Percentiles rank a stretch among this genome's conserved stretches.
Evolutionary conservation across 2,329 filamentous ascomycete genomes (phyloP).

Genomic region (Daldinia eschscholtzii): DNA sequence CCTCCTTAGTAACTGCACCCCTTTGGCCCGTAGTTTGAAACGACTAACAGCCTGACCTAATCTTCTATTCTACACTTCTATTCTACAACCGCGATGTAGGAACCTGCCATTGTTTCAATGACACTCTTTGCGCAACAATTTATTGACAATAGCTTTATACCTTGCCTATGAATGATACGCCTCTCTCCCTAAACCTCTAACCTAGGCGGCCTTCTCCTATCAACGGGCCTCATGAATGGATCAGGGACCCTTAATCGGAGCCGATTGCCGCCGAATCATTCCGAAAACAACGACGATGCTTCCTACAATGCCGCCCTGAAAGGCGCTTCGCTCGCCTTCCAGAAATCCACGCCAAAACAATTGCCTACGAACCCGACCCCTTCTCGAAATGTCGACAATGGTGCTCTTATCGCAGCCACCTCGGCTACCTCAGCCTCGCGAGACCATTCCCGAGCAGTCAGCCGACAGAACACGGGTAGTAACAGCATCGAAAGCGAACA

Average conservation of each 20-base stretch:
- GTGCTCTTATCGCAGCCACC: conserved; percentile 61
- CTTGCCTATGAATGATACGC: conserved; percentile 39
- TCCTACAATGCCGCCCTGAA: conserved; percentile 59
- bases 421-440: conserved; percentile 59
- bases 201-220: conserved; percentile 36
- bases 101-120: neutral
- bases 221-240: conserved; percentile 48
- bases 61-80: conserved; percentile 6
- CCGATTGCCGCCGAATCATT: conserved; percentile 48
- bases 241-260: conserved; percentile 45
- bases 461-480: conserved; percentile 57
- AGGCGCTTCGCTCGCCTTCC: conserved; percentile 69
- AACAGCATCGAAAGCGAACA: conserved; percentile 52
- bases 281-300: conserved; percentile 49
- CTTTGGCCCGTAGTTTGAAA: conserved; percentile 15
- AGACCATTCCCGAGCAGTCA: conserved; percentile 49
- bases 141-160: conserved; percentile 12
- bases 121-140: conserved; percentile 1
- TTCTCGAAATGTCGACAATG: conserved; percentile 51
- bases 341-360: conserved; percentile 52
- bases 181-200: conserved; percentile 19
- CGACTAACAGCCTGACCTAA: neutral
- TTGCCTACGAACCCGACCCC: conserved; percentile 25
- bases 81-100: conserved; percentile 18
- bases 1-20: neutral